Evolutionary conservation across 192 early-diverging fungal genomes (phyloP).

Genomic region (Dimargaris cristalligena): DNA sequence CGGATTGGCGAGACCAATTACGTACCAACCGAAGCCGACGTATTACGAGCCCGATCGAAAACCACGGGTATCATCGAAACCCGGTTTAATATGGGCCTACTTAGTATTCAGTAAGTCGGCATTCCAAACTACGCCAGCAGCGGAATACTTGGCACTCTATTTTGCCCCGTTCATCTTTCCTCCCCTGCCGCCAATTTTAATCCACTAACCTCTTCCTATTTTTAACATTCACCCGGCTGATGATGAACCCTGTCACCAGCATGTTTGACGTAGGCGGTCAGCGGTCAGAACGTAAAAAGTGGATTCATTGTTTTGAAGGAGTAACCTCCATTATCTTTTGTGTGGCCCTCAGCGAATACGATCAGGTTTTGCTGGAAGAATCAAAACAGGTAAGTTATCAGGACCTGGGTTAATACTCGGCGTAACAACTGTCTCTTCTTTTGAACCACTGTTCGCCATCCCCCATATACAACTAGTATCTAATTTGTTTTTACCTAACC

Average conservation of each 20-base stretch:
- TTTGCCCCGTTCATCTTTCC: too few relatives aligned
- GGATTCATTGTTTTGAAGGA: constrained; percentile 76
- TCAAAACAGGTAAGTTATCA: constrained; percentile 38
- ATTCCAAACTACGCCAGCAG: background rate
- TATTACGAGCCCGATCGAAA: constrained; percentile 90
- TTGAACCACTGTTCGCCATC: too few relatives aligned
- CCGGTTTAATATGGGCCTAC: constrained; percentile 76
- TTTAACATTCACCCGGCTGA: too few relatives aligned
- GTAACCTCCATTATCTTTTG: constrained; percentile 89
- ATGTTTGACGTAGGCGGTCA: constrained; percentile 86
- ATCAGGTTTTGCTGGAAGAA: constrained; percentile 82
- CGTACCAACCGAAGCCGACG: constrained; percentile 83
- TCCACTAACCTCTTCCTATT: too few relatives aligned
- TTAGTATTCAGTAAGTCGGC: constrained; percentile 65
- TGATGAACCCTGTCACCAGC: constrained; percentile 23
- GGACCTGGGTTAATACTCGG: too few relatives aligned
- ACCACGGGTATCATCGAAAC: constrained; percentile 96
- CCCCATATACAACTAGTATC: too few relatives aligned
- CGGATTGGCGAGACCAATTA: constrained; percentile 71
- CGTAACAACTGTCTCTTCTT: too few relatives aligned
- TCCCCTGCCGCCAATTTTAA: too few relatives aligned
- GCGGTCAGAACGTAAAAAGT: constrained; percentile 66
- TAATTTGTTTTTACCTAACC: too few relatives aligned
- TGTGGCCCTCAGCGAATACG: constrained; percentile 82
- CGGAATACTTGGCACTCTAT: background rate